Evolutionary conservation across 2,329 filamentous ascomycete genomes (phyloP).

Genomic region (Pseudocercospora crystallina): DNA sequence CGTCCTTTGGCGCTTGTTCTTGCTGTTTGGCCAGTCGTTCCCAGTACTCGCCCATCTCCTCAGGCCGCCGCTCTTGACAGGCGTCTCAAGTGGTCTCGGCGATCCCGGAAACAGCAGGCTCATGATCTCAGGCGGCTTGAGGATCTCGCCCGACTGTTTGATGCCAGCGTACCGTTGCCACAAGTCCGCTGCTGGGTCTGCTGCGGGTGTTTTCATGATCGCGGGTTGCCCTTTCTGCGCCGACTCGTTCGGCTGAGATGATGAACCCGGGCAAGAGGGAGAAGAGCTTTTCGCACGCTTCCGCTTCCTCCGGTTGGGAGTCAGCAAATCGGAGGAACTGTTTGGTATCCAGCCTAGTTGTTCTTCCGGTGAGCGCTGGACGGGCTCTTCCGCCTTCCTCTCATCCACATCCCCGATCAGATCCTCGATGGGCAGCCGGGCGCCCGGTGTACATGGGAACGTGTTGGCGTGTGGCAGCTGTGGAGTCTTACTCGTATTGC

Average conservation of each 20-base stretch:
- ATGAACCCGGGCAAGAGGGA: conserved; percentile 38
- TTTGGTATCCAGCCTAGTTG: conserved; percentile 60
- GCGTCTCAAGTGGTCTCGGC: conserved; percentile 44
- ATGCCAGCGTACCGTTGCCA: conserved; percentile 45
- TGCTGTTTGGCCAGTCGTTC: conserved; percentile 46
- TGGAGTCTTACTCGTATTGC: conserved; percentile 20
- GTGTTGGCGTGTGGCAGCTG: conserved; percentile 33
- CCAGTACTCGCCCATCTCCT: conserved; percentile 53
- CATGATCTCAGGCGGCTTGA: conserved; percentile 42
- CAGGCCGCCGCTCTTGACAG: conserved; percentile 48
- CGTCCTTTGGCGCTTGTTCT: conserved; percentile 42
- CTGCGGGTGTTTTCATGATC: conserved; percentile 40
- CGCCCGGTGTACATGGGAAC: conserved; percentile 59
- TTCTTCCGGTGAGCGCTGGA: conserved; percentile 58
- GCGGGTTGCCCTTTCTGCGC: conserved; percentile 21
- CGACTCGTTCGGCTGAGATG: conserved; percentile 37
- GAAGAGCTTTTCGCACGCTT: conserved; percentile 51
- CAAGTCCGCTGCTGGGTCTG: conserved; percentile 48
- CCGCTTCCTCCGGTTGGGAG: conserved; percentile 41
- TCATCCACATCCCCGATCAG: conserved; percentile 63
- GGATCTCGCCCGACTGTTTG: conserved; percentile 39
- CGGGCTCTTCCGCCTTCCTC: conserved; percentile 45
- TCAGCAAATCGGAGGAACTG: conserved; percentile 43
- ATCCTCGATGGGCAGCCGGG: conserved; percentile 59
- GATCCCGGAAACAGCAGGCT: conserved; percentile 49